phyloP scores from a whole-genome alignment of 2,329 filamentous ascomycete genomes.

The Ceratocystis colombiana region DNA sequence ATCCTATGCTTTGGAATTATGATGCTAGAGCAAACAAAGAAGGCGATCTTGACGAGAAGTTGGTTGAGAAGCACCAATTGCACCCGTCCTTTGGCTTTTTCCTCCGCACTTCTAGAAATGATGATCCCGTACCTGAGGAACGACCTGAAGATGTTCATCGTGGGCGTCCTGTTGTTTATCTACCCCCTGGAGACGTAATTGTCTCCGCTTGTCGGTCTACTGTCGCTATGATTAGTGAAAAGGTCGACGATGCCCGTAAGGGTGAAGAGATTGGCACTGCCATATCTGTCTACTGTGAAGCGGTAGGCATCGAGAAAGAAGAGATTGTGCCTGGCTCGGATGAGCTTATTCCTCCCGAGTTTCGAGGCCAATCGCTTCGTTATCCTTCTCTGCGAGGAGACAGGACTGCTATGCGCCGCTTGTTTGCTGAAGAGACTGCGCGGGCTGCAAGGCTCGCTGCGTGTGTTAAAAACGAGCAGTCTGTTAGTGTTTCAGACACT shows the following conservation, averaged over 20 bases:
- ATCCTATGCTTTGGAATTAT: slow-evolving; percentile 44
- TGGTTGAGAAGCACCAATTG: slow-evolving; percentile 41
- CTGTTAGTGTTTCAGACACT: background rate
- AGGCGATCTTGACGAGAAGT: slow-evolving; percentile 43
- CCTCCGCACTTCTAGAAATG: slow-evolving; percentile 40
- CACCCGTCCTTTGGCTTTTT: slow-evolving; percentile 48
- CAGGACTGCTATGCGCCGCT: slow-evolving; percentile 19
- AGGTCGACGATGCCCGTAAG: slow-evolving; percentile 32
- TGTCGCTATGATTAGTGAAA: slow-evolving; percentile 33
- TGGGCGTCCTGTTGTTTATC: slow-evolving; percentile 41
- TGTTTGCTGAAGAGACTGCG: slow-evolving; percentile 17
- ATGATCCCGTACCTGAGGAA: slow-evolving; percentile 31
- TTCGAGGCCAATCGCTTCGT: slow-evolving; percentile 23
- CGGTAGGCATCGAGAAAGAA: slow-evolving; percentile 29
- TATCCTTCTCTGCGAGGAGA: slow-evolving; percentile 18
- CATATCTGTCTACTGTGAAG: slow-evolving; percentile 35
- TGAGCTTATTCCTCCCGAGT: slow-evolving; percentile 30
- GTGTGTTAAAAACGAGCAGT: background rate
- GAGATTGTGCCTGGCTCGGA: slow-evolving; percentile 27
- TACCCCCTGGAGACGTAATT: slow-evolving; percentile 39
- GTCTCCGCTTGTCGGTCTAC: slow-evolving; percentile 41
- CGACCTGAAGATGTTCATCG: slow-evolving; percentile 33
- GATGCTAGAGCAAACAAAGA: slow-evolving; percentile 42
- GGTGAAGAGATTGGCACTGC: slow-evolving; percentile 33
- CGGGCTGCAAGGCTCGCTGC: slow-evolving; percentile 15